Evolutionary conservation across 2,329 filamentous ascomycete species (phyloP).

Genomic region (Neonectria coccinea): DNA sequence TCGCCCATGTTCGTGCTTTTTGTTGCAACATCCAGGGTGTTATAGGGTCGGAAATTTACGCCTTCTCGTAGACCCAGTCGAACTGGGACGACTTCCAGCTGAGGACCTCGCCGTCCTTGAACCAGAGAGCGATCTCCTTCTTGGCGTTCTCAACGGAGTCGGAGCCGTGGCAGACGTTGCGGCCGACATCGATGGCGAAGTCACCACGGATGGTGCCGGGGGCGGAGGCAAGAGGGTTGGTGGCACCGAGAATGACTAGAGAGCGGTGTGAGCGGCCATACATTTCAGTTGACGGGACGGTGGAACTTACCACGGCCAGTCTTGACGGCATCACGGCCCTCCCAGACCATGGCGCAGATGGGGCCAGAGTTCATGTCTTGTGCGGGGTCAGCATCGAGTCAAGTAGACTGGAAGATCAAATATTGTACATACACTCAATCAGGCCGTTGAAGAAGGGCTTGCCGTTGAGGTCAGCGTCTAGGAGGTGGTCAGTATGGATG

Average conservation of each 20-base stretch:
- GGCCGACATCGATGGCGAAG: slow-evolving; percentile 83
- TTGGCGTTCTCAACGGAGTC: slow-evolving; percentile 98
- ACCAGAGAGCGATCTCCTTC: slow-evolving; percentile 99
- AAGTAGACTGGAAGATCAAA: not conserved
- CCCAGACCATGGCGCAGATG: slow-evolving; percentile 99
- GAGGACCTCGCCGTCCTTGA: slow-evolving; percentile 88
- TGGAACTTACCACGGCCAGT: slow-evolving; percentile 83
- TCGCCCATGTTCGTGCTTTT: slow-evolving; percentile 40
- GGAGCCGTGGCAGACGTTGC: slow-evolving; percentile 99
- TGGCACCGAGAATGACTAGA: slow-evolving; percentile 91
- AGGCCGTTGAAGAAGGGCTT: slow-evolving; percentile 99
- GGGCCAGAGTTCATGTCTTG: slow-evolving; percentile 96
- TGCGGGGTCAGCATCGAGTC: slow-evolving; percentile 23
- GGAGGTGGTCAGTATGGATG: slow-evolving; percentile 45
- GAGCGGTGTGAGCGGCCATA: slow-evolving; percentile 35
- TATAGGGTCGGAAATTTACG: slow-evolving; percentile 53
- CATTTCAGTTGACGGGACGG: not conserved
- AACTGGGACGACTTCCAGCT: slow-evolving; percentile 86
- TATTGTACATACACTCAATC: slow-evolving; percentile 78
- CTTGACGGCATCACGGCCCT: slow-evolving; percentile 99
- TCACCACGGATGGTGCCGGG: slow-evolving; percentile 99
- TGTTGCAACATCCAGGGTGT: slow-evolving; percentile 39
- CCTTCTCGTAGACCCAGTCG: slow-evolving; percentile 98
- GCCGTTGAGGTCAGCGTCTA: slow-evolving; percentile 85
- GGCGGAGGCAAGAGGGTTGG: slow-evolving; percentile 94